Percentiles rank a stretch among this genome's conserved stretches.
phyloP scores from a whole-genome alignment of 306 rosid species.

The Vachellia collinsii region DNA sequence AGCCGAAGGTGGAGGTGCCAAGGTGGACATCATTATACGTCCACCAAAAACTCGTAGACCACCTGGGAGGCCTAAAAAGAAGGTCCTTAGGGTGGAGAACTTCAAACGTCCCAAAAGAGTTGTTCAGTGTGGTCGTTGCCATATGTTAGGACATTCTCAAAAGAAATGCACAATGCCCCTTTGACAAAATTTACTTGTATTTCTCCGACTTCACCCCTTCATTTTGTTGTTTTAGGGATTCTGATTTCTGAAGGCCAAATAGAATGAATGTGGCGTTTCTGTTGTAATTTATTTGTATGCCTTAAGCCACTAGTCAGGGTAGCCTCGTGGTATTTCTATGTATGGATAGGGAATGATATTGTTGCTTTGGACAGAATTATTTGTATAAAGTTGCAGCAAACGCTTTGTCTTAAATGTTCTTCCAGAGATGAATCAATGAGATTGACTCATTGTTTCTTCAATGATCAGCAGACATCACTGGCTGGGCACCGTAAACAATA shows the following conservation, averaged over 20 bases:
- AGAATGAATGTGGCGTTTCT: conserved; percentile 53
- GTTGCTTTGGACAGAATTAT: not conserved
- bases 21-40: conserved; percentile 63
- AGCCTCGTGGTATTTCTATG: not conserved
- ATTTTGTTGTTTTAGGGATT: conserved; percentile 24
- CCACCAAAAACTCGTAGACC: conserved; percentile 97
- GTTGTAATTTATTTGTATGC: conserved; percentile 60
- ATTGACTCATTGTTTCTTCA: not conserved
- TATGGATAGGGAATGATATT: not conserved
- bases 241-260: conserved; percentile 33
- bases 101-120: conserved; percentile 95
- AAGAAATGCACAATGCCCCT: conserved; percentile 90
- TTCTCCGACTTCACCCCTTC: conserved; percentile 30
- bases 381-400: not conserved
- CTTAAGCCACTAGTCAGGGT: conserved; percentile 40
- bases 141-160: conserved; percentile 97
- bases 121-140: conserved; percentile 98
- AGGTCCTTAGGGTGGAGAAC: conserved; percentile 84
- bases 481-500: not conserved
- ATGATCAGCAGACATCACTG: not conserved
- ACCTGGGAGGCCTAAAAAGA: conserved; percentile 97
- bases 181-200: conserved; percentile 49
- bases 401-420: not conserved
- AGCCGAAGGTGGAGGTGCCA: conserved; percentile 81
- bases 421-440: not conserved